phyloP scores from a whole-genome alignment of 176 grass and related monocot genomes.

The Calamus simplicifolius region DNA sequence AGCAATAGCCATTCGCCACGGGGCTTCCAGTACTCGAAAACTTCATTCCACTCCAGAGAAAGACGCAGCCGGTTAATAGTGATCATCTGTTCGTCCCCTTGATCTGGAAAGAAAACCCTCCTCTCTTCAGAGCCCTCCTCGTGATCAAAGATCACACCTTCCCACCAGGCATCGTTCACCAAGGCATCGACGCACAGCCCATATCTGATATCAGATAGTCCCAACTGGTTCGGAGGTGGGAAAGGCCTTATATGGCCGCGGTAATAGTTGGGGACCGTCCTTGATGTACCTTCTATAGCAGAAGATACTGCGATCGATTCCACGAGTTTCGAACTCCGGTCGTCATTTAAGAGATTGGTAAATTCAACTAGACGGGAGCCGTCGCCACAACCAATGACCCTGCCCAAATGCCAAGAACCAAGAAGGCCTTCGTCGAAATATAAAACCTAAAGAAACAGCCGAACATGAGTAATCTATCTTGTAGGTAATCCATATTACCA shows the following conservation, averaged over 20 bases:
- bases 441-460: constrained; percentile 25
- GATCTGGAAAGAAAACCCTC: constrained; percentile 62
- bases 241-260: constrained; percentile 26
- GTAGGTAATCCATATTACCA: too few relatives aligned
- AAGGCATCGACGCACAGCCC: constrained; percentile 61
- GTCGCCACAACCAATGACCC: constrained; percentile 9
- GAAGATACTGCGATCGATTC: constrained; percentile 18
- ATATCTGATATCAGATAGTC: constrained; percentile 30
- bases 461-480: neutral
- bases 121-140: constrained; percentile 33
- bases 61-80: constrained; percentile 30
- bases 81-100: constrained; percentile 47
- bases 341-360: constrained; percentile 6
- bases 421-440: constrained; percentile 11
- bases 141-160: constrained; percentile 66
- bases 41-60: constrained; percentile 68
- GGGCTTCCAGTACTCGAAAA: constrained; percentile 47
- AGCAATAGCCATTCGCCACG: constrained; percentile 69
- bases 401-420: constrained; percentile 29
- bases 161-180: constrained; percentile 53
- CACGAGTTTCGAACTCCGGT: constrained; percentile 10
- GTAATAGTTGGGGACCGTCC: neutral
- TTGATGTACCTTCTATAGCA: constrained; percentile 19
- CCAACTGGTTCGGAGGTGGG: constrained; percentile 21
- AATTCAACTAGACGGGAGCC: constrained; percentile 14